These are phyloP conservation scores for Penicillium oxalicum DNA, from an alignment of 2,329 filamentous ascomycete genomes.

Conservation along the genomic window DNA sequence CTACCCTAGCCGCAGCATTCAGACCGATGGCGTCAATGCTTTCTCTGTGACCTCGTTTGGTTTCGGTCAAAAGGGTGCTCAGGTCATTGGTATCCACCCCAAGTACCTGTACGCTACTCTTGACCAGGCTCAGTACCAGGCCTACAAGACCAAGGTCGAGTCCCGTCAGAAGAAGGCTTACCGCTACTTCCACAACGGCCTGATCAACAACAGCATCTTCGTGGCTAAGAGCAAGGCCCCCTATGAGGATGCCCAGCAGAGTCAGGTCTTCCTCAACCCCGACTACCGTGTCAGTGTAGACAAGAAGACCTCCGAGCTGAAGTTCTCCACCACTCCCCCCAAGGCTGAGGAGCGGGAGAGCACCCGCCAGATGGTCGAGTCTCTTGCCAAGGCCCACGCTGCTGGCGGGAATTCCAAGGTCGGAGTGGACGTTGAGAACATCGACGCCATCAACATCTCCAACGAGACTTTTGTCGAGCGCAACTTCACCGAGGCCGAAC, in stretches of 20 bases:
- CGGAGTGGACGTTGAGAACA: constrained; percentile 88
- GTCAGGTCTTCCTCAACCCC: constrained; percentile 87
- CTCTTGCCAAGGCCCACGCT: constrained; percentile 61
- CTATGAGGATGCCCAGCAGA: constrained; percentile 82
- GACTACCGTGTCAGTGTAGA: constrained; percentile 77
- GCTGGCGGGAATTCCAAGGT: constrained; percentile 63
- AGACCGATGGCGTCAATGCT: constrained; percentile 96
- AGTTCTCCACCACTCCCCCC: constrained; percentile 64
- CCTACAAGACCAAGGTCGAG: constrained; percentile 83
- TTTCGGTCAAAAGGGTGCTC: constrained; percentile 97
- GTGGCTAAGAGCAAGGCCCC: constrained; percentile 89
- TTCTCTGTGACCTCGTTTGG: constrained; percentile 99
- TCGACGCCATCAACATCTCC: constrained; percentile 79
- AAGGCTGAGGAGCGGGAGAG: constrained; percentile 57
- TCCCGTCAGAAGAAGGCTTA: constrained; percentile 97
- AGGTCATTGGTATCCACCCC: constrained; percentile 93
- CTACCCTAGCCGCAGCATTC: constrained; percentile 89
- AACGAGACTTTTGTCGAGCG: constrained; percentile 92
- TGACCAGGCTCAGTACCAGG: constrained; percentile 72
- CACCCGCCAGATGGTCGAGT: constrained; percentile 70
- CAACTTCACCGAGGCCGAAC: constrained; percentile 84
- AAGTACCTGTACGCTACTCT: constrained; percentile 94
- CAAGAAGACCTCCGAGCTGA: constrained; percentile 77
- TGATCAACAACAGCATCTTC: constrained; percentile 97
- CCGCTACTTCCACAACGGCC: constrained; percentile 94